Percentiles rank a stretch among this genome's conserved stretches.
Conservation (phyloP, 495 filamentous ascomycete species). For the Penicillium pancosmium region DNA sequence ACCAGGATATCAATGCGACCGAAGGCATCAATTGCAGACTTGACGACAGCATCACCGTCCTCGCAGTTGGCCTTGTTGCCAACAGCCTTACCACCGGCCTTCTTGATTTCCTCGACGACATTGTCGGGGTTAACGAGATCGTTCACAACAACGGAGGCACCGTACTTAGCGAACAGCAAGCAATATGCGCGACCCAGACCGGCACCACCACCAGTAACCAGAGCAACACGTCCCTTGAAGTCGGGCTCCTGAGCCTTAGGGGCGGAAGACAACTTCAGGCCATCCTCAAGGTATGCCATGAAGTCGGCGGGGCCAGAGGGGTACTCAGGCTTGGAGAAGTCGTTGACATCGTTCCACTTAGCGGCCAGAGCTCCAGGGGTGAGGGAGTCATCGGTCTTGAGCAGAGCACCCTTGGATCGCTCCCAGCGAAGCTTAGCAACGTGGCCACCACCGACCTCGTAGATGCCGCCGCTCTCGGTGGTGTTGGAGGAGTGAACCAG, state of each 20-base stretch:
- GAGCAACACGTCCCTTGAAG: slow-evolving; percentile 87
- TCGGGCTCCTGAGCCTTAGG: slow-evolving; percentile 75
- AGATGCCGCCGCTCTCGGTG: slow-evolving; percentile 83
- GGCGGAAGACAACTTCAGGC: slow-evolving; percentile 74
- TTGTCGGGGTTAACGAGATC: slow-evolving; percentile 92
- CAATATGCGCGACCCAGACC: slow-evolving; percentile 91
- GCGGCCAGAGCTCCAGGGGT: slow-evolving; percentile 86
- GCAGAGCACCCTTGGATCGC: slow-evolving; percentile 84
- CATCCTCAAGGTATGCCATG: slow-evolving; percentile 82
- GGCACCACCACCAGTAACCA: slow-evolving; percentile 89
- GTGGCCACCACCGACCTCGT: slow-evolving; percentile 92
- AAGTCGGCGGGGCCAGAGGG: slow-evolving; percentile 90
- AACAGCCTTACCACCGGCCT: slow-evolving; percentile 86
- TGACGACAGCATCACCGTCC: slow-evolving; percentile 90
- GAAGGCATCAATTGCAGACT: slow-evolving; percentile 89
- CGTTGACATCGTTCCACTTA: slow-evolving; percentile 84
- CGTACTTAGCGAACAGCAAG: slow-evolving; percentile 85
- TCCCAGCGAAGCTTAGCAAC: slow-evolving; percentile 95
- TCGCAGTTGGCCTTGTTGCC: slow-evolving; percentile 93
- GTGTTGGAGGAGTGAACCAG: slow-evolving; percentile 88
- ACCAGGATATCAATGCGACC: slow-evolving; percentile 92
- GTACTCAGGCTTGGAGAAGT: slow-evolving; percentile 85
- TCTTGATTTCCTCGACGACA: slow-evolving; percentile 89
- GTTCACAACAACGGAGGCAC: slow-evolving; percentile 92
- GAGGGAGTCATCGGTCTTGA: slow-evolving; percentile 86